Evolutionary conservation across 2,329 filamentous ascomycete species (phyloP).

Genomic region (Truncatella angustata): DNA sequence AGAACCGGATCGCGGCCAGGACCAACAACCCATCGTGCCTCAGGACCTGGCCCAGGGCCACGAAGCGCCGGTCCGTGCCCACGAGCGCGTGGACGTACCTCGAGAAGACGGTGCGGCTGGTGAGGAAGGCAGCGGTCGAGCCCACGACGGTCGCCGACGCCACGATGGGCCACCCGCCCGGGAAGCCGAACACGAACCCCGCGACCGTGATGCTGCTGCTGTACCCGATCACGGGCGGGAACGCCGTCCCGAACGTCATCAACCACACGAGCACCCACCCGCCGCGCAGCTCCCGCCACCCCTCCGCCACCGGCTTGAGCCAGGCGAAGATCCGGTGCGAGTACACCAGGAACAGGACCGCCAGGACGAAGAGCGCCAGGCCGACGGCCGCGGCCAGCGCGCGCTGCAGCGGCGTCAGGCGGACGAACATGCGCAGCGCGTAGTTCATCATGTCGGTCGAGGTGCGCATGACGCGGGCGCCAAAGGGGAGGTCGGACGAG

Average conservation of each 20-base stretch:
- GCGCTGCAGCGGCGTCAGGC: constrained; percentile 60
- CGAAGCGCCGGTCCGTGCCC: constrained; percentile 80
- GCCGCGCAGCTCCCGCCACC: constrained; percentile 70
- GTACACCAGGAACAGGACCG: constrained; percentile 72
- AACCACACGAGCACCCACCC: constrained; percentile 77
- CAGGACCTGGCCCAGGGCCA: constrained; percentile 82
- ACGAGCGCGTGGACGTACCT: constrained; percentile 78
- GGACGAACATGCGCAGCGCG: constrained; percentile 48
- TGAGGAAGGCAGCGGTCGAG: constrained; percentile 75
- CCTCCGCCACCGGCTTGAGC: constrained; percentile 69
- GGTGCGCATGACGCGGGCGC: constrained; percentile 38
- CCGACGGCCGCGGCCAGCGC: constrained; percentile 52
- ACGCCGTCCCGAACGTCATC: constrained; percentile 72
- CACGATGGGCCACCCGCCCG: constrained; percentile 76
- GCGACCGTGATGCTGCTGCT: constrained; percentile 63
- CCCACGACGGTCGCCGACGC: constrained; percentile 76
- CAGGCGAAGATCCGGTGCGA: constrained; percentile 76
- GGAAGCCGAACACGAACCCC: constrained; percentile 56
- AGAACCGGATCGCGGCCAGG: constrained; percentile 87
- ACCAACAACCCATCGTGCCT: constrained; percentile 88
- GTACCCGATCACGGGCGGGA: constrained; percentile 87
- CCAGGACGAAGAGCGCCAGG: constrained; percentile 50
- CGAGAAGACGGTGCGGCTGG: constrained; percentile 75
- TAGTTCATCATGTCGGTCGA: constrained; percentile 40
- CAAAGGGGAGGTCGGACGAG: constrained; percentile 26